Evolutionary conservation across 2,329 filamentous ascomycete species (phyloP).

Genomic region (Xylaria sp.): DNA sequence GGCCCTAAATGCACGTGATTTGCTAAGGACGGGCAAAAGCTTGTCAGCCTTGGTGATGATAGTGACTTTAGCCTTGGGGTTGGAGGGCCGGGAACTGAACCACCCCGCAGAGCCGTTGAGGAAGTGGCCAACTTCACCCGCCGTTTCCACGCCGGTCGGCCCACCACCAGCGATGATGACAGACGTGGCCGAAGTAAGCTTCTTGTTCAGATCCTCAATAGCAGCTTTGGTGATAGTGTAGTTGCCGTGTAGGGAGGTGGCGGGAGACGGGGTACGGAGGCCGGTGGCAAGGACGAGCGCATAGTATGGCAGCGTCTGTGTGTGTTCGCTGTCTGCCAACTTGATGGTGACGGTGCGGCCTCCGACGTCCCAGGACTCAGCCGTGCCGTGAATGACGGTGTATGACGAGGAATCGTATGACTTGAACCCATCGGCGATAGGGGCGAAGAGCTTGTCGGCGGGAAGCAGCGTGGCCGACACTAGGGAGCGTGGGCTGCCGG

Average conservation of each 20-base stretch:
- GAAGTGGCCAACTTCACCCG: background rate
- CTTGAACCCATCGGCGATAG: background rate
- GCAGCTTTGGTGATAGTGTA: background rate
- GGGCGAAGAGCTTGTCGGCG: background rate
- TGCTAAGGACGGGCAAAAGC: slow-evolving; percentile 1
- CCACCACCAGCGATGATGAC: background rate
- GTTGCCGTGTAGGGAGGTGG: slow-evolving; percentile 2
- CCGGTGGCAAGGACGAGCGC: background rate
- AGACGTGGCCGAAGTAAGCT: background rate
- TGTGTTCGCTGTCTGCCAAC: background rate
- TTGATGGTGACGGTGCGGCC: background rate
- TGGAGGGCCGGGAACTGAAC: background rate
- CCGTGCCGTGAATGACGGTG: background rate
- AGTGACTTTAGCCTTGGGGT: background rate
- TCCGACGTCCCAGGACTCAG: background rate
- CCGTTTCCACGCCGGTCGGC: background rate
- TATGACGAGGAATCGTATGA: background rate
- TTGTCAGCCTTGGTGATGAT: background rate
- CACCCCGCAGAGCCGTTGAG: background rate
- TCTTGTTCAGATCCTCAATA: background rate
- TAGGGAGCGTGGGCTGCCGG: background rate
- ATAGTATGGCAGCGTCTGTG: background rate
- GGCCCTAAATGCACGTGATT: background rate
- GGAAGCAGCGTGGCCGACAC: background rate
- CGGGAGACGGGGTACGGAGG: background rate